These are phyloP conservation scores for Talaromyces trachyspermus DNA, from an alignment of 495 filamentous ascomycete genomes.

Conservation along the genomic window DNA sequence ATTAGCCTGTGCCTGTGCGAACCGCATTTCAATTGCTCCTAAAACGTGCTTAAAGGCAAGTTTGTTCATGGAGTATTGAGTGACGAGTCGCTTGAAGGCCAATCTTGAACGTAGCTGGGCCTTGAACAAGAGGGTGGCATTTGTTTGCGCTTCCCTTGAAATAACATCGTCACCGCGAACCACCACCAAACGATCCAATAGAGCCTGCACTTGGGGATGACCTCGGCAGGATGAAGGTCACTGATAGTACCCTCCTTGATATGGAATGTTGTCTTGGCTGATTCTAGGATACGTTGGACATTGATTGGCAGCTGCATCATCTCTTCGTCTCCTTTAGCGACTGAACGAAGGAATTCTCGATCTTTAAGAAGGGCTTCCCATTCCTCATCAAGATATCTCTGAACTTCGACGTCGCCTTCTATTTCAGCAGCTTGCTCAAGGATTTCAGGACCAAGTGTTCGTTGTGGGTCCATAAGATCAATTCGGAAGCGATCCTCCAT, in stretches of 20 bases:
- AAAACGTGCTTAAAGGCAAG: slow-evolving; percentile 89
- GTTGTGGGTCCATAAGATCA: slow-evolving; percentile 87
- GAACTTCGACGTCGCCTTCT: slow-evolving; percentile 74
- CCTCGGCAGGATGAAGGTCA: slow-evolving; percentile 83
- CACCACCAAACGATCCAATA: slow-evolving; percentile 70
- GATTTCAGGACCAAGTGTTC: slow-evolving; percentile 53
- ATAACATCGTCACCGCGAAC: slow-evolving; percentile 78
- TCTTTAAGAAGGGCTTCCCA: slow-evolving; percentile 71
- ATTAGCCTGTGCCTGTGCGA: slow-evolving; percentile 68
- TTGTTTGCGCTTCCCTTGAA: slow-evolving; percentile 78
- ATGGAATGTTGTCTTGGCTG: slow-evolving; percentile 80
- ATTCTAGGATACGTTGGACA: slow-evolving; percentile 80
- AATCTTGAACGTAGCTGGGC: slow-evolving; percentile 81
- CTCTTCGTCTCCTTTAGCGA: slow-evolving; percentile 63
- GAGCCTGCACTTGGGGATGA: slow-evolving; percentile 71
- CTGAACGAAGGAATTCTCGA: slow-evolving; percentile 65
- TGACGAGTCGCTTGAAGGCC: slow-evolving; percentile 84
- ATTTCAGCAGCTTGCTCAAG: slow-evolving; percentile 86
- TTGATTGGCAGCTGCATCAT: slow-evolving; percentile 89
- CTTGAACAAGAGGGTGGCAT: slow-evolving; percentile 85
- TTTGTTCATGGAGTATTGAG: slow-evolving; percentile 76
- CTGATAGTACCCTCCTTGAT: slow-evolving; percentile 78
- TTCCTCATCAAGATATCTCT: slow-evolving; percentile 79
- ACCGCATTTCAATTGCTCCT: slow-evolving; percentile 83
- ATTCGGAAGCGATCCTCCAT: slow-evolving; percentile 78